Percentiles rank a stretch among this genome's conserved stretches.
Evolutionary conservation across 768 basidiomycete genomes (phyloP).

Genomic region (Agaricus subrufescens): DNA sequence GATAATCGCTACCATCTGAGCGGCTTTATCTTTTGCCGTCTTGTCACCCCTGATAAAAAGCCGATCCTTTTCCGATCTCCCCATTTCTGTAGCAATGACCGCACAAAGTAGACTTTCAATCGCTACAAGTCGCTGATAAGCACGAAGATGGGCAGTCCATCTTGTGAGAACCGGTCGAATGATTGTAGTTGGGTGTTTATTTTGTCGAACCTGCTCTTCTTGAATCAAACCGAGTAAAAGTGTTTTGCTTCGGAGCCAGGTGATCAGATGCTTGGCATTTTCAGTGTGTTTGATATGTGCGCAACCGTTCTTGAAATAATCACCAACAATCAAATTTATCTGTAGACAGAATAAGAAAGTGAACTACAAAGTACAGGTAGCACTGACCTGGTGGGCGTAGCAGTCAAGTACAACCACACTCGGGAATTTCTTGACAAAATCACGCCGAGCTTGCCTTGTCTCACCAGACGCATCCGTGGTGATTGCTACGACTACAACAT

Average conservation of each 20-base stretch:
- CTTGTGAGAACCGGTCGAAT: conserved; percentile 28
- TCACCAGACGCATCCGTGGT: conserved; percentile 33
- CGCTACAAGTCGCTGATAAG: conserved; percentile 12
- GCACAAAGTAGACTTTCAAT: not conserved
- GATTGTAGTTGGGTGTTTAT: conserved; percentile 15
- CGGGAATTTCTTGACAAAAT: conserved; percentile 15
- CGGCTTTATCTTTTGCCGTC: conserved; percentile 6
- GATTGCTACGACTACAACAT: conserved; percentile 22
- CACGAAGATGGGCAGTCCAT: conserved; percentile 30
- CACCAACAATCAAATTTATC: conserved; percentile 36
- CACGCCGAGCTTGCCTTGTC: conserved; percentile 18
- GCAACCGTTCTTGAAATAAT: conserved; percentile 26
- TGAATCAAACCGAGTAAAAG: conserved; percentile 24
- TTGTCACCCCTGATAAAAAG: not conserved
- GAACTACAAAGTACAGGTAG: not conserved
- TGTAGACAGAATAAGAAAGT: conserved; percentile 13
- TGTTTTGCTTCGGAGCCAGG: conserved; percentile 33
- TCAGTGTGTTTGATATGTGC: conserved; percentile 16
- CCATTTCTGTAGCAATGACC: not conserved
- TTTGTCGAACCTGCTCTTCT: conserved; percentile 14
- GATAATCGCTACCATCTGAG: conserved; percentile 6
- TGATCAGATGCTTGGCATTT: conserved; percentile 31
- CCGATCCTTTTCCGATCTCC: not conserved
- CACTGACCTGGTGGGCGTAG: conserved; percentile 20
- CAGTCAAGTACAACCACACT: conserved; percentile 26